Evolutionary conservation across 768 basidiomycete species (phyloP), one percentile per base, ranked within the genome.

Genomic region (Termitomyces sp.): DNA sequence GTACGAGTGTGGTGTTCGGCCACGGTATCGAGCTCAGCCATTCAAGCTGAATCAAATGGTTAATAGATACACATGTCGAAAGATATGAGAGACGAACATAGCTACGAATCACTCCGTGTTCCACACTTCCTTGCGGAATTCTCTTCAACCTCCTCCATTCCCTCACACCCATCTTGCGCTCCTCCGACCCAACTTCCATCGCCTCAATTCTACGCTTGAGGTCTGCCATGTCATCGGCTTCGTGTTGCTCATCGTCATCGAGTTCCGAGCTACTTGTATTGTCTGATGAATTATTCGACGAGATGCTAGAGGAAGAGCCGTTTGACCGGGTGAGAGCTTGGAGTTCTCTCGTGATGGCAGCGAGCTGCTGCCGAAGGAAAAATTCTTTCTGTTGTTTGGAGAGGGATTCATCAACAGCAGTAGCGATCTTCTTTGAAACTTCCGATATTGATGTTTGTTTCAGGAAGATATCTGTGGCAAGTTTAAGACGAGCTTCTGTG

Each of bases 1-100:
- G 66, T 47, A 59, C 60, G 50, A 57, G 62, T n/a, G 66, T 62
- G 1, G 79, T 73, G 59, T 81, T 81, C 0, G 87, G 81, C 94
- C 95, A 98, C 0, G 94, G 94, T 18, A 96, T 68, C 4, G 86
- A 77, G 5, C 90, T 87, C 33, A 97, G 75, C 92, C 94, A 95
- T 71, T 97, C 95, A 22, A 97, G 81, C 87, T 94, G 54, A n/a
- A 31, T 10, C 26, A 28, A 16, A 39, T 24, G 20, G 28, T 54
- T 36, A 49, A 37, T 3, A 8, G 13, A 34, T 33, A 15, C 28
- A 26, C n/a, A 41, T 12, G 16, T 6, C 9, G 9, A 55, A 59
- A 41, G 52, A 29, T 20, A 20, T n/a, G 28, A 24, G 7, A 48
- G 7, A 76, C 87, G 64, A 65, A 91, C 92, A 68, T 90, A 94